A percentile compares a stretch with the other conserved stretches of the same genome.
Conservation (phyloP, 257 asterid species). For the Forsythia viridissima region DNA sequence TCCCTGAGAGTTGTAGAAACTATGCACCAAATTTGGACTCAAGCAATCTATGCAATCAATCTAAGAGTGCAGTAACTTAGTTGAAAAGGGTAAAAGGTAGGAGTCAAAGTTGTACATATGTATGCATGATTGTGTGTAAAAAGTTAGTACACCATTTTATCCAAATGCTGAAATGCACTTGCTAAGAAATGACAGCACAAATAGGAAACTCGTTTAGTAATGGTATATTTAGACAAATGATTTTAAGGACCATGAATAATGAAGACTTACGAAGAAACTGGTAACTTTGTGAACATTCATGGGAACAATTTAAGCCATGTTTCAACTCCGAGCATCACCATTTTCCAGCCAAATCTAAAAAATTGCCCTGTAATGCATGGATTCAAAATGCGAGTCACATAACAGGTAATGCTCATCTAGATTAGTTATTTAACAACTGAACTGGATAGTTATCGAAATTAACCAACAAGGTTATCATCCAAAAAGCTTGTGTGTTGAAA, state of each 20-base stretch:
- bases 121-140: neutral
- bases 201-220: neutral
- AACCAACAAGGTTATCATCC: slow-evolving; percentile 94
- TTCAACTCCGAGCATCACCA: slow-evolving; percentile 91
- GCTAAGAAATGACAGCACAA: neutral
- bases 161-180: neutral
- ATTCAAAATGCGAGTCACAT: slow-evolving; percentile 18
- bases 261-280: slow-evolving; percentile 83
- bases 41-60: neutral
- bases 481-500: slow-evolving; percentile 80
- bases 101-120: neutral
- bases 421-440: slow-evolving; percentile 5
- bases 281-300: slow-evolving; percentile 66
- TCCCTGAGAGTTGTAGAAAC: neutral
- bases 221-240: neutral
- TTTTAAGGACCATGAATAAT: neutral
- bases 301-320: slow-evolving; percentile 97
- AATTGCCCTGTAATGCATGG: slow-evolving; percentile 63
- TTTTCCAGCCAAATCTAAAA: slow-evolving; percentile 78
- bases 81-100: neutral
- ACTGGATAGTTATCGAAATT: slow-evolving; percentile 24
- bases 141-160: neutral
- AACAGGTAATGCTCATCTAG: slow-evolving; percentile 10
- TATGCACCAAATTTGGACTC: neutral
- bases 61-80: neutral